Conservation (phyloP, 1,284 basidiomycete genomes). For the Cystobasidiaceae sp. region DNA sequence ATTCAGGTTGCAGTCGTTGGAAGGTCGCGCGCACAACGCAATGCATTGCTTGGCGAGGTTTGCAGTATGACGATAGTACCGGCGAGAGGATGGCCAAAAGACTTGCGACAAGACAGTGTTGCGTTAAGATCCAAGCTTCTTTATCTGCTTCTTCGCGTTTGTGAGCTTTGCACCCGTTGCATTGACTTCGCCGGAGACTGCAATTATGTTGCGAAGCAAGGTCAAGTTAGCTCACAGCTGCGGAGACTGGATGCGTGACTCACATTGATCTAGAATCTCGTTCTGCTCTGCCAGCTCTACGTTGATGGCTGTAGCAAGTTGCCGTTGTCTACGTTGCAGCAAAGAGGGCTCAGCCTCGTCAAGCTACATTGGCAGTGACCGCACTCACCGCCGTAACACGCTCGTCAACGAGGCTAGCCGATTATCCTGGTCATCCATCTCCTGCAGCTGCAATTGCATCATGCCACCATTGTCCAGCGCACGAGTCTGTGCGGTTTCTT, state of each 20-base stretch:
- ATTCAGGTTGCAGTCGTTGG: too few species aligned
- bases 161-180: constrained; percentile 29
- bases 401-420: constrained; percentile 73
- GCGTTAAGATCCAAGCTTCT: constrained; percentile 12
- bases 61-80: too few species aligned
- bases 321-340: constrained; percentile 55
- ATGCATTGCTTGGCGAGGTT: too few species aligned
- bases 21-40: too few species aligned
- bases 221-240: background rate
- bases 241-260: background rate
- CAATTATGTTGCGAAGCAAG: background rate
- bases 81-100: too few species aligned
- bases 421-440: constrained; percentile 76
- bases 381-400: constrained; percentile 62
- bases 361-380: background rate
- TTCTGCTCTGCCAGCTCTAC: constrained; percentile 78
- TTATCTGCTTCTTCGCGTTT: constrained; percentile 29
- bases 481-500: constrained; percentile 79
- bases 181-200: constrained; percentile 32
- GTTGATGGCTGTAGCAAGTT: constrained; percentile 80
- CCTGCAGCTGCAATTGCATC: constrained; percentile 68
- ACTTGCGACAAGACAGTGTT: background rate
- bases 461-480: constrained; percentile 78
- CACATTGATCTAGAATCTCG: constrained; percentile 63
- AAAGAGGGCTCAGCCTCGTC: background rate